Base-by-base conservation (phyloP, 768 basidiomycete species). In the Leccinum disarticulatum region DNA sequence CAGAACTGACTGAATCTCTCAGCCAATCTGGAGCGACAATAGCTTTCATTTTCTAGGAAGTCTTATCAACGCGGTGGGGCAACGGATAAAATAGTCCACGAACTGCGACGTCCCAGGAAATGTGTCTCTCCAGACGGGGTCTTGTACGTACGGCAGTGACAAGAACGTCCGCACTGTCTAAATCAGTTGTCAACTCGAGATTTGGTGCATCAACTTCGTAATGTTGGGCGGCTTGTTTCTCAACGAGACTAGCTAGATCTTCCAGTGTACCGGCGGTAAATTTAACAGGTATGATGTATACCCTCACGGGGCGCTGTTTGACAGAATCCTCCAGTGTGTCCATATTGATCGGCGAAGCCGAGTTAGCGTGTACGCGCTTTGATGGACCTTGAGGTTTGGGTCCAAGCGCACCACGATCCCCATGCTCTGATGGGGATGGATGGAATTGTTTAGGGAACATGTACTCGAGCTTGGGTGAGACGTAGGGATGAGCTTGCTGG, bases 1-100 rank as follows among this genome's bases (percentile, higher is more conserved):
- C 76, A 47, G 77, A 72, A 27, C 72, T 66, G 17, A 84, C 73
- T 3, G 87, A 88, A 58, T 87, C 81, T 33, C 71, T 77, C 17
- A 93, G 78, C 91, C 90, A 93, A 33, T 83, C 76, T 1, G 89
- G 88, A 2, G 81, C 86, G 11, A 93, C 88, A 25, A 91, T 80
- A 0, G 81, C 77, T 65, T 88, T 91, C 35, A 77, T 77, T 75
- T 79, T 82, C 88, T 90, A 65, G n/a, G 5, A 46, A 2, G 30
- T 49, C 36, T 31, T 57, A 60, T 54, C 49, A 64, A 54, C 1
- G 38, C 38, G 27, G 22, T 48, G 14, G 33, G 30, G 15, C n/a
- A 41, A 43, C 17, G 30, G 49, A 25, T 27, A n/a, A 53, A 19
- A 48, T 14, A 8, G 53, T 17, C 35, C 50, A 77, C 87, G 69